These are phyloP conservation scores for Fonsecaea monophora DNA, from an alignment of 2,329 filamentous ascomycete genomes.

Conservation along the genomic window DNA sequence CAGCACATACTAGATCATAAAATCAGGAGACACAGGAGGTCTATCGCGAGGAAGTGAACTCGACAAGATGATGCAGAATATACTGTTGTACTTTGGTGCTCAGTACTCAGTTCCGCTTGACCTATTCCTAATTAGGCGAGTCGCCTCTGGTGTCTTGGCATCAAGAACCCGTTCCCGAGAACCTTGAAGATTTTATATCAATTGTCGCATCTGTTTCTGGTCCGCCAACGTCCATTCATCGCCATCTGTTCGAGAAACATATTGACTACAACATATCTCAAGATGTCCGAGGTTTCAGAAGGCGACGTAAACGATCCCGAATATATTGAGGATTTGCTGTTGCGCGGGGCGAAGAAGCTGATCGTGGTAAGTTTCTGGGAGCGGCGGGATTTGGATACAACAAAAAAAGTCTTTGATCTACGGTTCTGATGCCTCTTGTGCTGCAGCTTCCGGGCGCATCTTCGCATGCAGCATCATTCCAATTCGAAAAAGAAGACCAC, in stretches of 20 bases:
- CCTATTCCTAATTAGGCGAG: background rate
- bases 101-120: background rate
- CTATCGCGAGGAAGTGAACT: background rate
- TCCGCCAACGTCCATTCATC: background rate
- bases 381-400: background rate
- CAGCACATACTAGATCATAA: too few relatives aligned
- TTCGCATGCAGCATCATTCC: conserved; percentile 89
- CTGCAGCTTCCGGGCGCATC: conserved; percentile 78
- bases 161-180: background rate
- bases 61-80: background rate
- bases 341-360: conserved; percentile 37
- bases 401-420: background rate
- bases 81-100: background rate
- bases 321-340: conserved; percentile 31
- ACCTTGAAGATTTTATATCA: background rate
- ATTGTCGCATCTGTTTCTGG: background rate
- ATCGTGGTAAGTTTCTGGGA: conserved; percentile 34
- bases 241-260: background rate
- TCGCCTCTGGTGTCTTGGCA: background rate
- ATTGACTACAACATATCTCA: background rate
- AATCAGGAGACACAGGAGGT: too few relatives aligned
- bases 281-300: conserved; percentile 23
- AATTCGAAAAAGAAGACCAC: conserved; percentile 92
- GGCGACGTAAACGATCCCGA: conserved; percentile 23
- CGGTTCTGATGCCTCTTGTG: background rate